phyloP scores from a whole-genome alignment of 345 rosid genomes.

The Pugionium dolabratum region DNA sequence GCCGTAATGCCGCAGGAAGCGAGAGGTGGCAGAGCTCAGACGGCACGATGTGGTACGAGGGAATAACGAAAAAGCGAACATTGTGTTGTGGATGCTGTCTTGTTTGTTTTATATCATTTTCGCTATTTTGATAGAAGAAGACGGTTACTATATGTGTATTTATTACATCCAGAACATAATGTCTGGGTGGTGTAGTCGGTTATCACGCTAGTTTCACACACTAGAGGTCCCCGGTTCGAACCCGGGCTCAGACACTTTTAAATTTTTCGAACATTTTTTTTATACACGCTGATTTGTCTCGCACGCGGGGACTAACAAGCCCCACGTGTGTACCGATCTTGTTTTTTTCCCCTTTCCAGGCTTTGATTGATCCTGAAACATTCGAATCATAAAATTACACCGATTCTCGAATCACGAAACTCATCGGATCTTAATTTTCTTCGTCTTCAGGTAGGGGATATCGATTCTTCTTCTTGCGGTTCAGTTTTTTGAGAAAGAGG shows the following conservation, averaged over 20 bases:
- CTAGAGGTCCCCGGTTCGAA: conserved; percentile 75
- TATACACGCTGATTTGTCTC: no score
- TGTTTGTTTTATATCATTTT: conserved; percentile 17
- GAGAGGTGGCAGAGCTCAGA: conserved; percentile 31
- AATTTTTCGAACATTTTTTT: no score
- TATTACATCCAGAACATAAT: not conserved
- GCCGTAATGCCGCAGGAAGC: conserved; percentile 27
- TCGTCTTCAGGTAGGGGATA: not conserved
- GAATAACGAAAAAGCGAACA: conserved; percentile 32
- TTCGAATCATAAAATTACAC: no score
- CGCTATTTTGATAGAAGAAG: conserved; percentile 8
- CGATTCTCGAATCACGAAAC: not conserved
- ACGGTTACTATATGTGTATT: no score
- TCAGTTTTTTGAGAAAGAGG: not conserved
- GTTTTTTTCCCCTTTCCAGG: no score
- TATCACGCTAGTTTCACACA: conserved; percentile 84
- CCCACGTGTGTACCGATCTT: no score
- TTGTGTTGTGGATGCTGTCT: not conserved
- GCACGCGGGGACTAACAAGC: no score
- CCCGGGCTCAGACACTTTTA: conserved; percentile 57
- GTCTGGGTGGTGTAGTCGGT: conserved; percentile 80
- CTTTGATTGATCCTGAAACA: no score
- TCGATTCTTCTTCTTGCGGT: not conserved
- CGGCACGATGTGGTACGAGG: conserved; percentile 41
- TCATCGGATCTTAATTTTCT: conserved; percentile 21